These are phyloP conservation scores for Phytophthora citricola DNA, from an alignment of 352 stramenopile genomes.

Conservation along the genomic window DNA sequence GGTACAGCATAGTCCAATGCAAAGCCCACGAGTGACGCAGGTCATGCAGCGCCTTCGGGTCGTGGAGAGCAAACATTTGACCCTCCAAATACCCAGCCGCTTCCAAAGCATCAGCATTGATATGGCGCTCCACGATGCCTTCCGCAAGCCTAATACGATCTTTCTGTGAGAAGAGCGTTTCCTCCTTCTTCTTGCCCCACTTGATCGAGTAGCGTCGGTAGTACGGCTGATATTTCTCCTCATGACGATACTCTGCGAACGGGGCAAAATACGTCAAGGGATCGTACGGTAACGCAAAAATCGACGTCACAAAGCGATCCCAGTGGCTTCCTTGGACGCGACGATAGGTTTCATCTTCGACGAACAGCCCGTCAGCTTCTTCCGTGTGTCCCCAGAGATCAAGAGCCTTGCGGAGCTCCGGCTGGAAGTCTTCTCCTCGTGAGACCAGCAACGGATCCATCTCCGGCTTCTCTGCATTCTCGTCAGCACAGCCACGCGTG, in stretches of 20 bases:
- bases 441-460: conserved; percentile 80
- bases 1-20: conserved; percentile 76
- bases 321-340: conserved; percentile 23
- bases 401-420: conserved; percentile 56
- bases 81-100: conserved; percentile 59
- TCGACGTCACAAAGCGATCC: conserved; percentile 55
- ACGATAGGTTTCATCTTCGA: conserved; percentile 55
- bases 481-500: conserved; percentile 45
- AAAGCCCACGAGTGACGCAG: conserved; percentile 79
- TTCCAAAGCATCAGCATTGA: conserved; percentile 76
- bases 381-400: conserved; percentile 80
- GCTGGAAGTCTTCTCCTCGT: conserved; percentile 69
- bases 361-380: conserved; percentile 69
- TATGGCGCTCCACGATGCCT: conserved; percentile 78
- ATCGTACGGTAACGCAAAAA: conserved; percentile 77
- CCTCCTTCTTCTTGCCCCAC: conserved; percentile 70
- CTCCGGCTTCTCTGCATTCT: conserved; percentile 55
- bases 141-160: conserved; percentile 78
- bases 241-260: conserved; percentile 79
- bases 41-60: conserved; percentile 69
- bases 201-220: conserved; percentile 83
- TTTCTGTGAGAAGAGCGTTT: conserved; percentile 85
- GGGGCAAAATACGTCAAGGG: conserved; percentile 83
- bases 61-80: conserved; percentile 91
- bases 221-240: conserved; percentile 78